phyloP scores from a whole-genome alignment of 2,329 filamentous ascomycete genomes.

The Kalaharituber pfeilii region DNA sequence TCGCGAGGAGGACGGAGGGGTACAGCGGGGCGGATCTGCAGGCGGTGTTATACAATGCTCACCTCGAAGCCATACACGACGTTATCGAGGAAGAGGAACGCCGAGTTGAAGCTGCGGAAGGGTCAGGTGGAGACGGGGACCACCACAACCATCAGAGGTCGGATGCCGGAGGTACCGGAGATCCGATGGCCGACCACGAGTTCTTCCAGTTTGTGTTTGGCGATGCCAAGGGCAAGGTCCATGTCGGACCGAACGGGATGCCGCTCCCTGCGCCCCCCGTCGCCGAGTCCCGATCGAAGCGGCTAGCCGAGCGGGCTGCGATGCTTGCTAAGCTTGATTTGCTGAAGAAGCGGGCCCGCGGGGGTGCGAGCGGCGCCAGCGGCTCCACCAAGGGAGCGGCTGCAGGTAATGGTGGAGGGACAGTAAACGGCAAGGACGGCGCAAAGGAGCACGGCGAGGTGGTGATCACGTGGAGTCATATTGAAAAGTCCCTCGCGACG shows the following conservation, averaged over 20 bases:
- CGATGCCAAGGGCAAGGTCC: slow-evolving; percentile 34
- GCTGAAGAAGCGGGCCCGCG: slow-evolving; percentile 39
- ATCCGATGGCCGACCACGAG: slow-evolving; percentile 29
- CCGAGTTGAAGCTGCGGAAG: slow-evolving; percentile 17
- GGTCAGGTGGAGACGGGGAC: slow-evolving; percentile 22
- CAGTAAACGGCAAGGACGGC: slow-evolving; percentile 21
- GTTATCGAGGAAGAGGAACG: slow-evolving; percentile 47
- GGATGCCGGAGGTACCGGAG: slow-evolving; percentile 10
- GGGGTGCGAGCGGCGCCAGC: neutral
- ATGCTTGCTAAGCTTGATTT: slow-evolving; percentile 68
- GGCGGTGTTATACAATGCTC: slow-evolving; percentile 86
- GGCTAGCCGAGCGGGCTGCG: slow-evolving; percentile 56
- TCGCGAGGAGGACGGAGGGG: slow-evolving; percentile 66
- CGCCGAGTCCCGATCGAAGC: slow-evolving; percentile 29
- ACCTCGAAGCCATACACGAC: slow-evolving; percentile 92
- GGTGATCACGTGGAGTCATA: slow-evolving; percentile 66
- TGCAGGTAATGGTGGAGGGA: slow-evolving; percentile 8
- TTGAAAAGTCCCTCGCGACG: slow-evolving; percentile 55
- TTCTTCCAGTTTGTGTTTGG: slow-evolving; percentile 80
- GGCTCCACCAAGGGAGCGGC: slow-evolving; percentile 13
- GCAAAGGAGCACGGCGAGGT: slow-evolving; percentile 46
- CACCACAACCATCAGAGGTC: slow-evolving; percentile 8
- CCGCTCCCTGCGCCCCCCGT: slow-evolving; percentile 16
- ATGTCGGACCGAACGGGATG: slow-evolving; percentile 23
- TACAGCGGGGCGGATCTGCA: slow-evolving; percentile 92